Evolutionary conservation across 2,329 filamentous ascomycete genomes (phyloP).

Genomic region (Raffaelea deltoideospora): DNA sequence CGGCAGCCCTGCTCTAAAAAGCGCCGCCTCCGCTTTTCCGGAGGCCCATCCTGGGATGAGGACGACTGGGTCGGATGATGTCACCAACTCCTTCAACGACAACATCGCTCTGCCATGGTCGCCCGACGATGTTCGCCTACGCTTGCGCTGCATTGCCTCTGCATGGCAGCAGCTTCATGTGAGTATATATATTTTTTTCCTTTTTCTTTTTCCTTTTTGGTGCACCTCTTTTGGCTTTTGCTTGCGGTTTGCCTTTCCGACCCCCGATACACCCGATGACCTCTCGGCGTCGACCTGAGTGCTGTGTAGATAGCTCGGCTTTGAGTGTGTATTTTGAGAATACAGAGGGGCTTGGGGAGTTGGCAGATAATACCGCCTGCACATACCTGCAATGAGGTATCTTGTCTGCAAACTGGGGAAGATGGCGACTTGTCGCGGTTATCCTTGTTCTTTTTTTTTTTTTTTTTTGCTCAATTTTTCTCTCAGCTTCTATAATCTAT

Average conservation of each 20-base stretch:
- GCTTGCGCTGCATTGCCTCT: constrained; percentile 23
- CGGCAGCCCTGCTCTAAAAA: constrained; percentile 24
- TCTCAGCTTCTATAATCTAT: too few relatives aligned
- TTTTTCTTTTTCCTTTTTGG: neutral
- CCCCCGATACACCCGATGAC: too few relatives aligned
- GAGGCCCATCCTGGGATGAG: constrained; percentile 18
- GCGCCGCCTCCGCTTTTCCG: constrained; percentile 20
- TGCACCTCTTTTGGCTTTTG: neutral
- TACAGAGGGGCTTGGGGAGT: too few relatives aligned
- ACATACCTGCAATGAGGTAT: too few relatives aligned
- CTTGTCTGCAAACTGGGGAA: too few relatives aligned
- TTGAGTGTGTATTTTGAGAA: too few relatives aligned
- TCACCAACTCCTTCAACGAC: neutral
- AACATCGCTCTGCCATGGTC: constrained; percentile 8
- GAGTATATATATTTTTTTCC: constrained; percentile 4
- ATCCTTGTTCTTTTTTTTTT: too few relatives aligned
- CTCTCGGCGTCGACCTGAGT: too few relatives aligned
- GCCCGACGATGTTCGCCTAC: constrained; percentile 14
- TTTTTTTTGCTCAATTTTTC: too few relatives aligned
- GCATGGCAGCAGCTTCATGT: constrained; percentile 21
- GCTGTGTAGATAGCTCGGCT: too few relatives aligned
- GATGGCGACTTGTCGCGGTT: too few relatives aligned
- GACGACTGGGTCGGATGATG: constrained; percentile 21
- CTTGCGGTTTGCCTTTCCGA: neutral
- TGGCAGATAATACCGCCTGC: too few relatives aligned